Evolutionary conservation across 2,329 filamentous ascomycete species (phyloP).

Genomic region (Aspergillus arachidicola): DNA sequence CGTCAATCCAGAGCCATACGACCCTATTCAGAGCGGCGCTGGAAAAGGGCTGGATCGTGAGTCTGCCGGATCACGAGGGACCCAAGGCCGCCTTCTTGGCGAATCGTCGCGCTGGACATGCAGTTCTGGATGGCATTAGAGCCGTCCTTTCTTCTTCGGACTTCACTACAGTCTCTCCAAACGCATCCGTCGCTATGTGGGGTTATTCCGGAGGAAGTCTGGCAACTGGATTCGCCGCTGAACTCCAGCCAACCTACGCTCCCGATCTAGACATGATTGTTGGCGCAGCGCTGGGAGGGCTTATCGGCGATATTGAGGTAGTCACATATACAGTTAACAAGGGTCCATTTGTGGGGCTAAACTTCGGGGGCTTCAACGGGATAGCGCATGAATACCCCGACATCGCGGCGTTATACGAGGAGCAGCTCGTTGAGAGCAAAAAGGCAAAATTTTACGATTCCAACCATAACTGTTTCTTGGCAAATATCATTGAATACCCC

Average conservation of each 20-base stretch:
- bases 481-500: not conserved
- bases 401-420: not conserved
- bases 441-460: not conserved
- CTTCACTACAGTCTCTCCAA: not conserved
- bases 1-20: not conserved
- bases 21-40: not conserved
- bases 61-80: not conserved
- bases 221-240: not conserved
- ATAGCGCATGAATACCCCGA: not conserved
- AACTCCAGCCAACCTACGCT: not conserved
- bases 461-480: not conserved
- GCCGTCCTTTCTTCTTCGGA: not conserved
- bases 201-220: not conserved
- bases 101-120: not conserved
- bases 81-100: not conserved
- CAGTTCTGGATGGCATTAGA: not conserved
- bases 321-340: not conserved
- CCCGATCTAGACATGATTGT: not conserved
- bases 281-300: not conserved
- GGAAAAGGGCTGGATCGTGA: not conserved
- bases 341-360: not conserved
- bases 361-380: not conserved
- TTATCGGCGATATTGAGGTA: not conserved
- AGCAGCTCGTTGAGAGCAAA: not conserved
- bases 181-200: not conserved